Percentiles rank a stretch among this genome's conserved stretches.
Conservation (phyloP, 441 rosid species). For the Raphanus hybrid region DNA sequence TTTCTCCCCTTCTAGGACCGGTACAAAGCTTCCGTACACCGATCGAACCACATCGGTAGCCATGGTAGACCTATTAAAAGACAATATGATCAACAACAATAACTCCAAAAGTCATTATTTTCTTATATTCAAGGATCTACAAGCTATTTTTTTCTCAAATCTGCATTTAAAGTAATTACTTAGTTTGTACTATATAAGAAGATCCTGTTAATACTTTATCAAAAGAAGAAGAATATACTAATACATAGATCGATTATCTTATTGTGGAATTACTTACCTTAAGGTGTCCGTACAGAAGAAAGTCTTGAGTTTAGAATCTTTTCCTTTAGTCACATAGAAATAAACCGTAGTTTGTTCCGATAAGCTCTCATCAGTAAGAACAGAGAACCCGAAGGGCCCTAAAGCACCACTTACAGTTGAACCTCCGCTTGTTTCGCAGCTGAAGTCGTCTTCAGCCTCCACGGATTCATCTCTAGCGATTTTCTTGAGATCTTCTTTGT, state of each 20-base stretch:
- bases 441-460: slow-evolving; percentile 20
- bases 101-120: background rate
- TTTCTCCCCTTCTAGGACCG: slow-evolving; percentile 69
- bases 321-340: slow-evolving; percentile 54
- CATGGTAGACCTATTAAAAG: slow-evolving; percentile 54
- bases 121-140: too few species aligned
- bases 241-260: background rate
- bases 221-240: too few species aligned
- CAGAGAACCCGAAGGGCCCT: slow-evolving; percentile 79
- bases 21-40: slow-evolving; percentile 61
- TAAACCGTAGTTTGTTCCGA: slow-evolving; percentile 73
- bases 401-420: slow-evolving; percentile 55
- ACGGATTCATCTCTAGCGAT: slow-evolving; percentile 40
- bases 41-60: slow-evolving; percentile 59
- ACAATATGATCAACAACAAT: background rate
- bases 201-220: background rate
- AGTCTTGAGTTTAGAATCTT: slow-evolving; percentile 50
- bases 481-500: slow-evolving; percentile 40
- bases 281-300: slow-evolving; percentile 70
- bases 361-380: slow-evolving; percentile 59
- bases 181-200: background rate
- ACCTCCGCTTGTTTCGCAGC: slow-evolving; percentile 43
- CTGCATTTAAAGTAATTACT: background rate
- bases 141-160: too few species aligned
- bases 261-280: slow-evolving; percentile 48